Conservation (phyloP, 306 rosid species). For the Corylus heterophylla region DNA sequence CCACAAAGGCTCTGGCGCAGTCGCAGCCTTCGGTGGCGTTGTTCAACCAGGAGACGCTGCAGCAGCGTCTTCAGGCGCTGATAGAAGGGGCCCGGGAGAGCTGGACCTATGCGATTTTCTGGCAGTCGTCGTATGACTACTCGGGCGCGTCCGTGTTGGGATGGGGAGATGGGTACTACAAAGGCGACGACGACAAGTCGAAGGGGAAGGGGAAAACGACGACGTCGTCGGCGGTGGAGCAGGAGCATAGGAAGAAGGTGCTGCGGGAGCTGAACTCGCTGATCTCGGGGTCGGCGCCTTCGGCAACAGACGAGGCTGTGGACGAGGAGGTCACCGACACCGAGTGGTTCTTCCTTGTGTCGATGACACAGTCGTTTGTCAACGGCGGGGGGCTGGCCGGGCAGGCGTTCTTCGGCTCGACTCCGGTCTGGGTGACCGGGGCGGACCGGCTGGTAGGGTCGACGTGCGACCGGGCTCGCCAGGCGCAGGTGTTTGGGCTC, state of each 20-base stretch:
- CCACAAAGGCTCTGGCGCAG: slow-evolving; percentile 28
- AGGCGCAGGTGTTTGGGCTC: slow-evolving; percentile 62
- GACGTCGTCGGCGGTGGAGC: slow-evolving; percentile 52
- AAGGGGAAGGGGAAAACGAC: slow-evolving; percentile 36
- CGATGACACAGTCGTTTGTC: slow-evolving; percentile 86
- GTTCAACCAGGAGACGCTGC: slow-evolving; percentile 83
- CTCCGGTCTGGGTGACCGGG: slow-evolving; percentile 73
- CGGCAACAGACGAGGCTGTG: slow-evolving; percentile 46
- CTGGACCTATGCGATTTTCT: slow-evolving; percentile 96
- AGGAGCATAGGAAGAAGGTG: slow-evolving; percentile 76
- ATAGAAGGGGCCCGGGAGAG: slow-evolving; percentile 69
- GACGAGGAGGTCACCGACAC: slow-evolving; percentile 94
- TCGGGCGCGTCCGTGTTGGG: slow-evolving; percentile 62
- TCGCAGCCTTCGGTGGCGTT: slow-evolving; percentile 28
- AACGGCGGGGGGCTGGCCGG: slow-evolving; percentile 73
- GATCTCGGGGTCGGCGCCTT: slow-evolving; percentile 63
- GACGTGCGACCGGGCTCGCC: slow-evolving; percentile 70
- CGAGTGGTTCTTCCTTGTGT: slow-evolving; percentile 91
- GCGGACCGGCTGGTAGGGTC: slow-evolving; percentile 48
- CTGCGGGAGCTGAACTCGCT: slow-evolving; percentile 83
- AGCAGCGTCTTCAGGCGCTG: slow-evolving; percentile 80
- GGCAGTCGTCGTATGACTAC: slow-evolving; percentile 80
- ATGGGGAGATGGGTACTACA: slow-evolving; percentile 96
- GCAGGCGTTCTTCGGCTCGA: slow-evolving; percentile 56
- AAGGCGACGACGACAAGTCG: slow-evolving; percentile 70